Conservation (phyloP, 495 filamentous ascomycete species). For the Delitschia confertaspora region DNA sequence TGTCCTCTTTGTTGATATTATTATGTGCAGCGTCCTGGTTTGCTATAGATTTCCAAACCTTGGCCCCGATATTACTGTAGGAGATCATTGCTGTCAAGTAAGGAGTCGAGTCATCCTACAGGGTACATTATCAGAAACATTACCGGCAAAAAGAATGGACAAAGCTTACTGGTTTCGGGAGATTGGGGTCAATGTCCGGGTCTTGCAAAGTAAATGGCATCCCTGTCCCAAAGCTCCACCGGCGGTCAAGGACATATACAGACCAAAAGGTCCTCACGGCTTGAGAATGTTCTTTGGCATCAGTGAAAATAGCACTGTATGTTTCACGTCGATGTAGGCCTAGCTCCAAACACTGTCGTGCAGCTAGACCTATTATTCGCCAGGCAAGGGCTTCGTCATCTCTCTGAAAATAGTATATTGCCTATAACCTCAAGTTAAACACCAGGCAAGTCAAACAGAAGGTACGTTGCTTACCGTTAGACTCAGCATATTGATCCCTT, state of each 20-base stretch:
- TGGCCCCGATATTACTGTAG: constrained; percentile 66
- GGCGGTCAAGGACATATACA: constrained; percentile 66
- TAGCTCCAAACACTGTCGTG: constrained; percentile 68
- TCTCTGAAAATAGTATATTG: constrained; percentile 75
- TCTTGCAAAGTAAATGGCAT: constrained; percentile 76
- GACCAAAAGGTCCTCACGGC: constrained; percentile 70
- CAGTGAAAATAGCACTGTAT: constrained; percentile 53
- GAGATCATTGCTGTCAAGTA: constrained; percentile 72
- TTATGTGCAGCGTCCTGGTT: constrained; percentile 43
- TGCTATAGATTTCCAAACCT: constrained; percentile 64
- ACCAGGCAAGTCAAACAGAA: not conserved
- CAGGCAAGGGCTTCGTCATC: constrained; percentile 76
- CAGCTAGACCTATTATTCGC: constrained; percentile 66
- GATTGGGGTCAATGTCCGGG: constrained; percentile 67
- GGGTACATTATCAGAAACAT: not conserved
- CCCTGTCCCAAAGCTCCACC: constrained; percentile 76
- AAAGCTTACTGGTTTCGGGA: constrained; percentile 64
- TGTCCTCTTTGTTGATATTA: constrained; percentile 52
- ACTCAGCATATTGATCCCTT: constrained; percentile 61
- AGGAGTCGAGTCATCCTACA: constrained; percentile 53
- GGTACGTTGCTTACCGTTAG: constrained; percentile 52
- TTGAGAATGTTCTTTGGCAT: constrained; percentile 50
- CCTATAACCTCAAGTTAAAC: constrained; percentile 36
- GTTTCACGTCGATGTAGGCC: constrained; percentile 71
- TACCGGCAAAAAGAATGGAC: not conserved